Base-by-base conservation (phyloP, 2,329 filamentous ascomycete species). In the Penicillium sp. region DNA sequence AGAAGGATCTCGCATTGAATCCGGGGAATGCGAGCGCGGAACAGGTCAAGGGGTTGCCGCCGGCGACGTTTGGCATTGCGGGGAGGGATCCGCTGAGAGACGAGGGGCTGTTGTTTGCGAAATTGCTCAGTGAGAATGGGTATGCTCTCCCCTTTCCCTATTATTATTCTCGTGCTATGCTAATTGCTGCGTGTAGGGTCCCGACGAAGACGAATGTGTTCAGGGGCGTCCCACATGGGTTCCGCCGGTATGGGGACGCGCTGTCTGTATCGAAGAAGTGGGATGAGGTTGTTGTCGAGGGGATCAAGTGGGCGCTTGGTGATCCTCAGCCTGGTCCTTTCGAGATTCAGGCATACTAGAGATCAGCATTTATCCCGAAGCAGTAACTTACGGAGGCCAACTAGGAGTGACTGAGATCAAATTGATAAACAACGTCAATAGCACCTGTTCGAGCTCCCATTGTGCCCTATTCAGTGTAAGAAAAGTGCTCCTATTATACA, bases 211-310 rank as follows among this genome's bases (percentile, higher is more conserved):
- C 82, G 0, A 73, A 79, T 59, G 64, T 86, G 0, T 86, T 85
- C 69, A 78, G 75, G 29, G 84, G 85, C 0, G 71, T 86, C 0
- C 85, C 85, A 0, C 85, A 87, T 72, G 81, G 80, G 0, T 85
- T 85, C 66, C 71, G 80, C 48, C 63, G 71, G 6, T 70, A 67
- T 58, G 70, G 68, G 26, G 65, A 70, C 6, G 67, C 65, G 29
- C 46, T 77, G n/a, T 63, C 71, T 0, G 70, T 66, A 3, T 69
- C 62, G 13, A 65, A 69, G 59, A 62, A 65, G 9, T 77, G 73
- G 72, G 75, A 77, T 58, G 58, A 71, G 44, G 65, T 72, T 0
- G 70, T 73, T 48, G 66, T 65, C 7, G 60, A 69, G 5, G 75
- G 73, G 0, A 76, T 77, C 49, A 54, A 66, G 17, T 73, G 70